A percentile compares a stretch with the other conserved stretches of the same genome.
Conservation (phyloP, 202 grass and related monocot species). For the Cymbopogon flexuosus region DNA sequence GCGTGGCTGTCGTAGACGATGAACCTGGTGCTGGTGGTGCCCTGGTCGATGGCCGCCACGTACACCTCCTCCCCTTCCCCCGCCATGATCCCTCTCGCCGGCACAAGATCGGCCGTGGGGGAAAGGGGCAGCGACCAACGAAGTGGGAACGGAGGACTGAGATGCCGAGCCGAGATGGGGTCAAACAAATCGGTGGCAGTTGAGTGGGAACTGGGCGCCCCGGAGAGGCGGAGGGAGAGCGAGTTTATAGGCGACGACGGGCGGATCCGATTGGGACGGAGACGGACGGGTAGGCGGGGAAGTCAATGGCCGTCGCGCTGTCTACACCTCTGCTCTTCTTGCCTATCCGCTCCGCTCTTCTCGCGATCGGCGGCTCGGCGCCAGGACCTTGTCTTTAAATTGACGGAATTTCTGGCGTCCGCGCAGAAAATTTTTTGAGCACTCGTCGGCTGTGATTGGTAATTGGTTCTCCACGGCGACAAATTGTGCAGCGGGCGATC, state of each 20-base stretch:
- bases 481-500: background rate
- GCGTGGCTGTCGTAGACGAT: slow-evolving; percentile 80
- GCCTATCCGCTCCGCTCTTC: background rate
- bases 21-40: slow-evolving; percentile 89
- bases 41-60: slow-evolving; percentile 86
- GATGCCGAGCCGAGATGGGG: background rate
- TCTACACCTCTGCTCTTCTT: background rate
- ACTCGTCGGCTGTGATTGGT: background rate
- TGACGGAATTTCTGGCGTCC: background rate
- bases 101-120: background rate
- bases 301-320: slow-evolving; percentile 28
- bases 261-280: slow-evolving; percentile 34
- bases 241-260: slow-evolving; percentile 29
- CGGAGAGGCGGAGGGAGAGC: background rate
- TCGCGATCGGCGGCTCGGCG: background rate
- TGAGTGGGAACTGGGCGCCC: background rate
- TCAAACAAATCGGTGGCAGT: slow-evolving; percentile 22
- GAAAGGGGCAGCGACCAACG: background rate
- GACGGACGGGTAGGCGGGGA: slow-evolving; percentile 12
- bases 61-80: slow-evolving; percentile 48
- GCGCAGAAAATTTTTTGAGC: background rate
- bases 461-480: background rate
- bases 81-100: slow-evolving; percentile 29
- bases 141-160: background rate
- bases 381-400: background rate